These are phyloP conservation scores for Furcasterigmium furcatum DNA, from an alignment of 2,329 filamentous ascomycete genomes.

Conservation along the genomic window DNA sequence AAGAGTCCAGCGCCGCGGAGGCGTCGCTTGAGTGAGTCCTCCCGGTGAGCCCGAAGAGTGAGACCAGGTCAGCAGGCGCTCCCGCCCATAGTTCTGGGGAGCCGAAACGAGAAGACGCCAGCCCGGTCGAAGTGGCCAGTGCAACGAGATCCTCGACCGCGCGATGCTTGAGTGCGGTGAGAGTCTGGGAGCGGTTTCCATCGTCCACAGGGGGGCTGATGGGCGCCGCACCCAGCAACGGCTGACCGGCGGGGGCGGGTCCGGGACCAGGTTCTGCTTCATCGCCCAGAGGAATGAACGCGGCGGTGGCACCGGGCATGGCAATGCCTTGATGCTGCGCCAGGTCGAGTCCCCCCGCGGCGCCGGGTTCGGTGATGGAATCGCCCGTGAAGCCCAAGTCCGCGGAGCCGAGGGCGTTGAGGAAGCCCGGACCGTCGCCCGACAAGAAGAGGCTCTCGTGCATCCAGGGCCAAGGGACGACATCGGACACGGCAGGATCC, in stretches of 20 bases:
- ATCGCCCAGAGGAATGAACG: too few relatives aligned
- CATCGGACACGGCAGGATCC: neutral
- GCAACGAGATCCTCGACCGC: neutral
- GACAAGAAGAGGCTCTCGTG: conserved; percentile 2
- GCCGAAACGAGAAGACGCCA: too few relatives aligned
- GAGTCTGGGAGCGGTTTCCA: too few relatives aligned
- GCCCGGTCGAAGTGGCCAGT: neutral
- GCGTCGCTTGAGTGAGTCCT: neutral
- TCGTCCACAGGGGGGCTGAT: too few relatives aligned
- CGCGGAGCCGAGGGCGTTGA: neutral
- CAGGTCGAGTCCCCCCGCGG: neutral
- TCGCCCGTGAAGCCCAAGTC: neutral
- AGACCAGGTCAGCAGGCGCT: neutral
- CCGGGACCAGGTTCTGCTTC: too few relatives aligned
- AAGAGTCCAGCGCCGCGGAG: neutral
- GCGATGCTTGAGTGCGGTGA: neutral
- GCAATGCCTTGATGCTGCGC: neutral
- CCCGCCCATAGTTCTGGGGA: neutral
- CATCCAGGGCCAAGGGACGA: conserved; percentile 1
- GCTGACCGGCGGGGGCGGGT: too few relatives aligned
- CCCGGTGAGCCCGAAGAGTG: neutral
- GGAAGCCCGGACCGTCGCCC: neutral
- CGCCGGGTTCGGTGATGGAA: neutral
- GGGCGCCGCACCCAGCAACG: too few relatives aligned
- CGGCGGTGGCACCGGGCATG: too few relatives aligned